phyloP scores from a whole-genome alignment of 345 rosid species.

The Gossypium herbaceum region DNA sequence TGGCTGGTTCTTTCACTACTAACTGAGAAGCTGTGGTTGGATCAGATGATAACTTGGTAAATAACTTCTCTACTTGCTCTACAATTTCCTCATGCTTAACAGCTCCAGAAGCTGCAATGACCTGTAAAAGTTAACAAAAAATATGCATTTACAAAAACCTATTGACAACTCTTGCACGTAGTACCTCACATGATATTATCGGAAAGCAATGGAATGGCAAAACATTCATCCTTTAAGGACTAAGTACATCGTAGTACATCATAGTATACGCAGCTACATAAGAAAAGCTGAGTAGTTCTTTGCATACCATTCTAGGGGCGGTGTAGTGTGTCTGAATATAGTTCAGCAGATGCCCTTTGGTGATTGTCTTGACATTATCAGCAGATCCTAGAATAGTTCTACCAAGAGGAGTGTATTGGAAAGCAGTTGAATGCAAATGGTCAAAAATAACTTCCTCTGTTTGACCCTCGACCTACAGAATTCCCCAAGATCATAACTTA shows the following conservation, averaged over 20 bases:
- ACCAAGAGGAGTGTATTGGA: conserved; percentile 90
- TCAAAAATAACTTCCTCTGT: conserved; percentile 97
- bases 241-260: neutral
- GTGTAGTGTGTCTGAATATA: conserved; percentile 93
- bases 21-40: conserved; percentile 81
- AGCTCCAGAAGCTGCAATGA: conserved; percentile 95
- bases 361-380: conserved; percentile 72
- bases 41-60: conserved; percentile 77
- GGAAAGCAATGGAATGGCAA: neutral
- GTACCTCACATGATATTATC: neutral
- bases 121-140: conserved; percentile 41
- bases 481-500: neutral
- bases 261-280: neutral
- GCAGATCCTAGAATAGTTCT: conserved; percentile 97
- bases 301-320: conserved; percentile 92
- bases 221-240: neutral
- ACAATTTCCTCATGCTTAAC: conserved; percentile 97
- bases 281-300: neutral
- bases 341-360: conserved; percentile 71
- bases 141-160: neutral
- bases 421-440: conserved; percentile 98
- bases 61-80: conserved; percentile 76
- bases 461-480: conserved; percentile 84
- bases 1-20: conserved; percentile 68
- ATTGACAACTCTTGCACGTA: neutral